Base-by-base conservation (phyloP, 2,329 filamentous ascomycete species). In the Aureobasidium subglaciale region DNA sequence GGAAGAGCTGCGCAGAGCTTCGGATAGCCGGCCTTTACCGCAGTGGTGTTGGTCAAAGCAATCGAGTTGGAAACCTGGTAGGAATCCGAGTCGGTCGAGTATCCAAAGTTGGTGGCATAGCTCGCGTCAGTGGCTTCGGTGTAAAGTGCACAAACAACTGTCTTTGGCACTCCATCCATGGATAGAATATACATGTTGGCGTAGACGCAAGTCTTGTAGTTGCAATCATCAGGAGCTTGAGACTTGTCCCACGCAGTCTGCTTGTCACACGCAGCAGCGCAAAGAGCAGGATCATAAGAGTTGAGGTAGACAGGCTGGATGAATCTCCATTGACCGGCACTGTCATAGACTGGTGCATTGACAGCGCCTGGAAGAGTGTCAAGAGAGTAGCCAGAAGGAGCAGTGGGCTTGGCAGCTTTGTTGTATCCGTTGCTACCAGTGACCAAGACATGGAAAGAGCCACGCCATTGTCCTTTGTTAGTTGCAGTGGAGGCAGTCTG, bases 381-480 rank as follows among this genome's bases (percentile, higher is more conserved):
- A 1, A 70, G 69, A 27, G 55, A 60, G 60, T 60, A 64, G 29
- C 56, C 55, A 40, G 43, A 40, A 24, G 57, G 56, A 18, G 60
- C 27, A 15, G 59, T 54, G 2, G 61, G 62, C 20, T 59, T 45
- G 34, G 60, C 57, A 27, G 58, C 54, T 42, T 62, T 62, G 56
- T 59, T 60, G 61, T 62, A 65, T 6, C 71, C 73, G 55, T 76
- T 74, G 35, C 69, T 73, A n/a, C 69, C 73, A 20, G 72, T 67
- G 41, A 75, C 71, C 30, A 71, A 67, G 34, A 75, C 68, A 9
- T 67, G 61, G 68, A 75, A 67, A 18, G 61, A 41, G 25, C 57
- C 60, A 9, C 68, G 65, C 55, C 57, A 66, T 59, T 71, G 63
- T 22, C 69, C 70, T 3, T 34, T 43, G 59, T 72, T 73, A 27